Evolutionary conservation across 1,284 basidiomycete genomes (phyloP), one percentile per base, ranked within the genome.

Genomic region (Fistulinella cinereoalba): DNA sequence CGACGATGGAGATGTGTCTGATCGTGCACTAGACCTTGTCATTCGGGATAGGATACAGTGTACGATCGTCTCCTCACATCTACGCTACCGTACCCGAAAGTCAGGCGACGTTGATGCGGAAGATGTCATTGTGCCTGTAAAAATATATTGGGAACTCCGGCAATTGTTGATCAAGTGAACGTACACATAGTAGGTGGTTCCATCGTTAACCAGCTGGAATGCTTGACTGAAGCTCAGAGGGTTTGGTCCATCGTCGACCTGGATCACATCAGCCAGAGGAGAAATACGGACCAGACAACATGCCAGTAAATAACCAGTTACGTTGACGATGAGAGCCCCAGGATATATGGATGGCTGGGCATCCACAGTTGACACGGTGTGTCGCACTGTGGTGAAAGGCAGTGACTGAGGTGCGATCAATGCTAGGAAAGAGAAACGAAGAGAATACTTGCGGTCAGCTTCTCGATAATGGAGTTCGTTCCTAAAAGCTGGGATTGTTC

Each of bases 161-260:
- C 5, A 27, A 25, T 18, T 22, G 37, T 24, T 32, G 22, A 19
- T 21, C n/a, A 9, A 22, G 32, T 15, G 25, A 44, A 70, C 85
- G 49, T 73, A 93, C 85, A 97, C 89, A 67, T 86, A 97, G 78
- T 91, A 97, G 56, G 80, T 81, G 23, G 61, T 67, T 15, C 74
- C 80, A 19, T 97, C 92, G 25, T 83, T 87, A 50, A 90, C 78
- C 42, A 98, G 81, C 56, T 95, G 92, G 82, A 98, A 99, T 50
- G 85, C 74, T 70, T 97, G 93, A 55, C 84, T 88, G 77, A 91
- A 97, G 61, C 83, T 83, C 50, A 97, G 73, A n/a, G 90, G 81
- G 61, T 91, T 88, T 47, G 69, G 47, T 55, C 76, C 89, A 53
- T 95, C 89, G 59, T 96, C 93, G 54, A 96, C 80, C 91, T 91